Percentiles rank a stretch among this genome's conserved stretches.
Evolutionary conservation across 2,329 filamentous ascomycete genomes (phyloP).

Genomic region (Emergomyces pasteurianus): DNA sequence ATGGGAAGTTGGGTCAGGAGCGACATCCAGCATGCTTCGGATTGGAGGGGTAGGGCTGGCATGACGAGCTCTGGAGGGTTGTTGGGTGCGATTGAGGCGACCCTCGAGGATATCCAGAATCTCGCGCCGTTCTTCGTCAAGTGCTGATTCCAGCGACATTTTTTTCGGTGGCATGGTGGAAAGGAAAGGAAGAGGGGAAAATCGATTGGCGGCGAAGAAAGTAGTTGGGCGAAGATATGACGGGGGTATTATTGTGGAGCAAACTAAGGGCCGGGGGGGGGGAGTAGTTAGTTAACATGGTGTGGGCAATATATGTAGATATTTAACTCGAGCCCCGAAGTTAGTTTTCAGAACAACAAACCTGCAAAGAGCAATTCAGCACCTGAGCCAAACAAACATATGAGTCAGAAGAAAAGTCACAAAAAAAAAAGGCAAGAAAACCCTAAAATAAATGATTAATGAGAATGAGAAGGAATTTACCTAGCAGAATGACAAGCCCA

Average conservation of each 20-base stretch:
- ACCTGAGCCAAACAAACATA: background rate
- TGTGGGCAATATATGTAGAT: too few species aligned
- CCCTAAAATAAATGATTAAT: background rate
- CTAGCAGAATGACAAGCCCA: too few species aligned
- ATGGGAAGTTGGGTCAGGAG: slow-evolving; percentile 26
- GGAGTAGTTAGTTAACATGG: background rate
- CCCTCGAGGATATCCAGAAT: slow-evolving; percentile 58
- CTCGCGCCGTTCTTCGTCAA: slow-evolving; percentile 66
- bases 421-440: too few species aligned
- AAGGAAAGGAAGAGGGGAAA: background rate
- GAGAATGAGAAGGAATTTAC: too few species aligned
- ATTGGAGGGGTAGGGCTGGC: slow-evolving; percentile 52
- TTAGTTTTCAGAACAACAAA: too few species aligned
- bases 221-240: background rate
- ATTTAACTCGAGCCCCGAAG: too few species aligned
- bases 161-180: slow-evolving; percentile 15
- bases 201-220: background rate
- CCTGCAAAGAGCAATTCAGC: background rate
- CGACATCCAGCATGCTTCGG: slow-evolving; percentile 55
- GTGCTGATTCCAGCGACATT: slow-evolving; percentile 65
- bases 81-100: slow-evolving; percentile 17
- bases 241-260: background rate
- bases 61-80: slow-evolving; percentile 42
- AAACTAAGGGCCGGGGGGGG: background rate
- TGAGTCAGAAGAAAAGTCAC: too few species aligned